Conservation (phyloP, 129 eudicot genomes). For the Deinandra increscens region DNA sequence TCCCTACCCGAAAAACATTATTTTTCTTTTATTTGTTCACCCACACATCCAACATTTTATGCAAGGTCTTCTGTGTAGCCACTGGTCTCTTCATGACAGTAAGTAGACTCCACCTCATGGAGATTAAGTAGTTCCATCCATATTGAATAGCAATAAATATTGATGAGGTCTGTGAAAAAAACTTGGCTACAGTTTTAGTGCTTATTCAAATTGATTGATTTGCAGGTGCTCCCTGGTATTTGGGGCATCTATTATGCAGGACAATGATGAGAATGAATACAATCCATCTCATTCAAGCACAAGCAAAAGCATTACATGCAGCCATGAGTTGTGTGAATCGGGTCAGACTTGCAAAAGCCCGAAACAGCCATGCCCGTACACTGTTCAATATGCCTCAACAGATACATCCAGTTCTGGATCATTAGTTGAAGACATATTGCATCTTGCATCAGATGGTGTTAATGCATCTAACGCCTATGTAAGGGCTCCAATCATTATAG, state of each 20-base stretch:
- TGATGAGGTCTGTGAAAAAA: constrained; percentile 33
- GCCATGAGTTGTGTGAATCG: constrained; percentile 65
- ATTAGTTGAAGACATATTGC: constrained; percentile 82
- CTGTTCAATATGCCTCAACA: constrained; percentile 49
- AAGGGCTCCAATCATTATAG: constrained; percentile 68
- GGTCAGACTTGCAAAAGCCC: constrained; percentile 64
- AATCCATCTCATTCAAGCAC: constrained; percentile 79
- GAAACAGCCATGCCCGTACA: constrained; percentile 72
- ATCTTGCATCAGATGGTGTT: constrained; percentile 61
- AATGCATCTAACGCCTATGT: constrained; percentile 56
- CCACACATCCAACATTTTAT: constrained; percentile 7
- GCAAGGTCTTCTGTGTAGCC: constrained; percentile 12
- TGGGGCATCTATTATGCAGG: constrained; percentile 99
- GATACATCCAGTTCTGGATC: constrained; percentile 94
- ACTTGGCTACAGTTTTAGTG: constrained; percentile 58
- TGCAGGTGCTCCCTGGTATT: constrained; percentile 99
- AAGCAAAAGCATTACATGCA: constrained; percentile 72
- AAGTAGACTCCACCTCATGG: constrained; percentile 16
- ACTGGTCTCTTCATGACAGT: constrained; percentile 10
- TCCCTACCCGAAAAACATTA: neutral
- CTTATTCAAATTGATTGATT: constrained; percentile 99
- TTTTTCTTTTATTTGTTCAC: neutral
- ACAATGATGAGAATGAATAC: constrained; percentile 78
- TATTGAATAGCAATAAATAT: neutral
- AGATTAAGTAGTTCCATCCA: constrained; percentile 16